Evolutionary conservation across 768 basidiomycete species (phyloP).

Genomic region (Jaapia argillacea): DNA sequence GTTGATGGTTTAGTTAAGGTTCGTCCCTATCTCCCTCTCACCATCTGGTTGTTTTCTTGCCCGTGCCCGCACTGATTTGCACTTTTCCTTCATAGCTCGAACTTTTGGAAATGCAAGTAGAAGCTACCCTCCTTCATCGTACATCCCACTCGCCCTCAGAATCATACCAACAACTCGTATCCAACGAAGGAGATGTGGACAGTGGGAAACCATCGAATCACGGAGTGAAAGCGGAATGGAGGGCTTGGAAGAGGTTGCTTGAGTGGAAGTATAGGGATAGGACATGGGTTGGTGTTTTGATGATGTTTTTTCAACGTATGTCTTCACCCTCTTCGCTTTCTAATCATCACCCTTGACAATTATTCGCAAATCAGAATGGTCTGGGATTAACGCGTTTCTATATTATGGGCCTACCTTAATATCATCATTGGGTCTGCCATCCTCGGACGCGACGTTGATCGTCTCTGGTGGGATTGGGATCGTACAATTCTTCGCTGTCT

Average conservation of each 20-base stretch:
- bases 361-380: slow-evolving; percentile 50
- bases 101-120: slow-evolving; percentile 67
- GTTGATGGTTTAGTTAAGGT: no score
- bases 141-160: slow-evolving; percentile 5
- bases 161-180: not conserved
- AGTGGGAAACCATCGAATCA: not conserved
- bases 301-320: slow-evolving; percentile 82
- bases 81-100: slow-evolving; percentile 60
- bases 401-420: slow-evolving; percentile 78
- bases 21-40: no score
- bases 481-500: slow-evolving; percentile 65
- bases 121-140: slow-evolving; percentile 41
- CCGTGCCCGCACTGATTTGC: no score
- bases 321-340: slow-evolving; percentile 5
- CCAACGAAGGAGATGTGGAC: not conserved
- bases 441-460: slow-evolving; percentile 50
- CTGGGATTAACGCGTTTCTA: slow-evolving; percentile 75
- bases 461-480: slow-evolving; percentile 74
- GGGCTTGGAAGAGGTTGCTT: slow-evolving; percentile 51
- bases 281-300: slow-evolving; percentile 58
- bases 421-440: slow-evolving; percentile 48
- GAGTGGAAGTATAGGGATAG: slow-evolving; percentile 41
- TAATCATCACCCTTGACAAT: not conserved
- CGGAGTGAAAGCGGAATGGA: slow-evolving; percentile 21
- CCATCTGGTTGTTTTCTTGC: no score